These are phyloP conservation scores for Rhododendron ovatum DNA, from an alignment of 148 eudicot species.

Conservation along the genomic window DNA sequence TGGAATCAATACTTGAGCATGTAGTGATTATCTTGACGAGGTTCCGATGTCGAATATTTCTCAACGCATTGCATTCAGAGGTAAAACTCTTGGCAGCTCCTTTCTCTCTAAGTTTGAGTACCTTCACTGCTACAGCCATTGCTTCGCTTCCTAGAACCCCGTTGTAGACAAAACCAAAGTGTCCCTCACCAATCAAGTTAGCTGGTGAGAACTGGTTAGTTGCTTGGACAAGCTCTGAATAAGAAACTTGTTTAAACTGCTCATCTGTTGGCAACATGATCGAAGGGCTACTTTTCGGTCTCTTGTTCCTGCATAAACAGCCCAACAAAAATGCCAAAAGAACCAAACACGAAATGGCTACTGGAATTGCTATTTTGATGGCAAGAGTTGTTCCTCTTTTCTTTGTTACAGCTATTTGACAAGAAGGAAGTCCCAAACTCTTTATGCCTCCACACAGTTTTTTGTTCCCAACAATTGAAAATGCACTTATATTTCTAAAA, in stretches of 20 bases:
- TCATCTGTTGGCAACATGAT: background rate
- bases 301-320: background rate
- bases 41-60: background rate
- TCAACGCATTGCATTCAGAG: background rate
- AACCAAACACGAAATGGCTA: background rate
- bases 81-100: slow-evolving; percentile 3
- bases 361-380: background rate
- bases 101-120: background rate
- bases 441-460: no score
- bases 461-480: no score
- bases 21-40: background rate
- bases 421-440: no score
- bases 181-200: background rate
- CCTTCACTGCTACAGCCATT: background rate
- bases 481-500: no score
- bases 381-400: background rate
- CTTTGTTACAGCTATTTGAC: no score
- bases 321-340: background rate
- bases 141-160: background rate
- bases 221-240: background rate
- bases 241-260: background rate
- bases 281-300: background rate
- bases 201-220: background rate
- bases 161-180: background rate
- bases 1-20: background rate